These are phyloP conservation scores for Recurvomyces mirabilis DNA, from an alignment of 495 filamentous ascomycete genomes.

Conservation along the genomic window DNA sequence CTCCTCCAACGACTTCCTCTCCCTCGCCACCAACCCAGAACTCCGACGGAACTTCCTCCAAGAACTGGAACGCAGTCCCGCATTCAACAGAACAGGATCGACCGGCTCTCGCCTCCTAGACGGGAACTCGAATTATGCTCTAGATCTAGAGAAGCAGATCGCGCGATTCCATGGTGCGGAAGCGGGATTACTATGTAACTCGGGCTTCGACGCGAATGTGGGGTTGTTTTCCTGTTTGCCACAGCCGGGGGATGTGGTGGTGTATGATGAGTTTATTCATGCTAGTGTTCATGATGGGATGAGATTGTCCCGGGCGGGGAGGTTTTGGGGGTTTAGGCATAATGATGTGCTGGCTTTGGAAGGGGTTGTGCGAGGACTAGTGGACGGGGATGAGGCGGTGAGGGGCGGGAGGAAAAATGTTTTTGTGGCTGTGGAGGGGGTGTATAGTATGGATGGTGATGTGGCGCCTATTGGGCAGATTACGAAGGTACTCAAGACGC, in stretches of 20 bases:
- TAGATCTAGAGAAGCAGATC: conserved; percentile 51
- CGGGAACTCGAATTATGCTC: conserved; percentile 57
- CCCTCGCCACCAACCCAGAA: conserved; percentile 37
- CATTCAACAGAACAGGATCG: conserved; percentile 39
- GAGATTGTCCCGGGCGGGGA: conserved; percentile 47
- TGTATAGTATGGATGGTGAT: conserved; percentile 87
- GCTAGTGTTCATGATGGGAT: conserved; percentile 72
- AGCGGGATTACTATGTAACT: conserved; percentile 61
- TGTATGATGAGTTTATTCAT: conserved; percentile 67
- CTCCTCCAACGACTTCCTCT: conserved; percentile 55
- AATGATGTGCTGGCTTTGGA: conserved; percentile 41
- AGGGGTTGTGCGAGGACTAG: conserved; percentile 31
- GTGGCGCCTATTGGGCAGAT: conserved; percentile 52
- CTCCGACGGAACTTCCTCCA: conserved; percentile 34
- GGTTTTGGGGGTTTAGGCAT: conserved; percentile 46
- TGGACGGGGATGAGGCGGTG: conserved; percentile 29
- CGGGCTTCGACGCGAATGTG: conserved; percentile 66
- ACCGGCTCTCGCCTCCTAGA: conserved; percentile 53
- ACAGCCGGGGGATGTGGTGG: conserved; percentile 54
- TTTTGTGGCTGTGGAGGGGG: conserved; percentile 58
- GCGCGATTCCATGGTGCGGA: conserved; percentile 55
- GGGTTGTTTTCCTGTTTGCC: conserved; percentile 58
- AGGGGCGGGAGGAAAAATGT: conserved; percentile 36
- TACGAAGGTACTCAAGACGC: conserved; percentile 42
- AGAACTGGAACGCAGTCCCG: conserved; percentile 28